Percentiles rank a stretch among this genome's conserved stretches.
Evolutionary conservation across 169 alveolate species (phyloP).

Genomic region (Theileria annulata): DNA sequence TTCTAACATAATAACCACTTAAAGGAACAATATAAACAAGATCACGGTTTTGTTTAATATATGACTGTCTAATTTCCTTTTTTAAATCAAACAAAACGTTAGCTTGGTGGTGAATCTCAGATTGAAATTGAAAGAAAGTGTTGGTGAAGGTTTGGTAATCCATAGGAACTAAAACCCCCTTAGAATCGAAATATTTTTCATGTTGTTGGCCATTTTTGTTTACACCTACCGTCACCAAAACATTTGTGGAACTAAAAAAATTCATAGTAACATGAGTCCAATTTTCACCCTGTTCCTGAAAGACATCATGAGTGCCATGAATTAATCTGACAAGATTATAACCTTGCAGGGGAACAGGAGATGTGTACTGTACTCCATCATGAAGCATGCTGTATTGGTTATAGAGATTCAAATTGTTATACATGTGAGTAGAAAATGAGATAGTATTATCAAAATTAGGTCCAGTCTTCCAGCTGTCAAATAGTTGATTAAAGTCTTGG

Average conservation of each 20-base stretch:
- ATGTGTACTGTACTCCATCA: background rate
- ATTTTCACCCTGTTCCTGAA: background rate
- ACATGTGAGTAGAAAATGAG: background rate
- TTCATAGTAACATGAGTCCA: background rate
- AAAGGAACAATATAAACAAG: background rate
- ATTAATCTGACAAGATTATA: background rate
- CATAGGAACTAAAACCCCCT: background rate
- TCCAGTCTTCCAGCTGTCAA: conserved; percentile 2
- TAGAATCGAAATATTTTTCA: conserved; percentile 5
- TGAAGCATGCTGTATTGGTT: background rate
- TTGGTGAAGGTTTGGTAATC: background rate
- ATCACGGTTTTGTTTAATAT: background rate
- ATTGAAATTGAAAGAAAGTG: background rate
- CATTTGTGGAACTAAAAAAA: background rate
- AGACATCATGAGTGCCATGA: background rate
- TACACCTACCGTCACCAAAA: background rate
- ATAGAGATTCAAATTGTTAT: background rate
- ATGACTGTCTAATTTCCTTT: background rate
- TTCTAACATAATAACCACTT: conserved; percentile 11
- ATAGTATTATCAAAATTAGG: background rate
- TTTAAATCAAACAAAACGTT: background rate
- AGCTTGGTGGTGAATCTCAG: background rate
- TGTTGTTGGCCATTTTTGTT: background rate
- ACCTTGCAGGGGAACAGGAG: background rate
- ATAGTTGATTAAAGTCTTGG: background rate